These are phyloP conservation scores for Wallacemonas sp. DNA, from an alignment of 208 protist species.

Conservation along the genomic window DNA sequence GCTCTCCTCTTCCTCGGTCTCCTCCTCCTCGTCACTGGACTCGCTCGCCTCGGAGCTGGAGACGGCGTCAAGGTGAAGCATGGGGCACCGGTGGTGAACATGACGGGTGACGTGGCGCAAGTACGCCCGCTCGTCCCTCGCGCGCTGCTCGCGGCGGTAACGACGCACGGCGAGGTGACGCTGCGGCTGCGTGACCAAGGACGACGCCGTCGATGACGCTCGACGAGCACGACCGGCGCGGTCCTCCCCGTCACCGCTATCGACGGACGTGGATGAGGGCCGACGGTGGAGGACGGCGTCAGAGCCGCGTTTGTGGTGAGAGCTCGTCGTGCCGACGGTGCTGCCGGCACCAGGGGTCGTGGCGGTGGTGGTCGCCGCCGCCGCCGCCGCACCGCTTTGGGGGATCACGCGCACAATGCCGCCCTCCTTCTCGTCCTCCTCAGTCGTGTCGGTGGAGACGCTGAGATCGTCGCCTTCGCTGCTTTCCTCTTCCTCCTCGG, in stretches of 20 bases:
- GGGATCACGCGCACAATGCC: conserved; percentile 28
- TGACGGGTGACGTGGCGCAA: conserved; percentile 42
- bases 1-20: conserved; percentile 10
- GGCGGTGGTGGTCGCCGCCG: neutral
- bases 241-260: neutral
- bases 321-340: neutral
- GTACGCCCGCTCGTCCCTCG: conserved; percentile 32
- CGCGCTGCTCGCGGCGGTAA: conserved; percentile 17
- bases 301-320: neutral
- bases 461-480: conserved; percentile 1
- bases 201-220: neutral
- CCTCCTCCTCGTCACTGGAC: conserved; percentile 17
- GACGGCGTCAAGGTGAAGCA: conserved; percentile 39
- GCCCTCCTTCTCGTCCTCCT: conserved; percentile 26
- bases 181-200: neutral
- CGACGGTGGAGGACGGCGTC: too few relatives aligned
- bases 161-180: neutral
- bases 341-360: neutral
- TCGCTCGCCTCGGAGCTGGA: conserved; percentile 19
- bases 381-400: neutral
- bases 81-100: conserved; percentile 49
- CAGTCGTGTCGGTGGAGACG: conserved; percentile 16
- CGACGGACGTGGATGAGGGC: neutral
- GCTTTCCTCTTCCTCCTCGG: neutral
- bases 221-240: neutral